phyloP scores from a whole-genome alignment of 345 rosid genomes.

The Conringia planisiliqua region DNA sequence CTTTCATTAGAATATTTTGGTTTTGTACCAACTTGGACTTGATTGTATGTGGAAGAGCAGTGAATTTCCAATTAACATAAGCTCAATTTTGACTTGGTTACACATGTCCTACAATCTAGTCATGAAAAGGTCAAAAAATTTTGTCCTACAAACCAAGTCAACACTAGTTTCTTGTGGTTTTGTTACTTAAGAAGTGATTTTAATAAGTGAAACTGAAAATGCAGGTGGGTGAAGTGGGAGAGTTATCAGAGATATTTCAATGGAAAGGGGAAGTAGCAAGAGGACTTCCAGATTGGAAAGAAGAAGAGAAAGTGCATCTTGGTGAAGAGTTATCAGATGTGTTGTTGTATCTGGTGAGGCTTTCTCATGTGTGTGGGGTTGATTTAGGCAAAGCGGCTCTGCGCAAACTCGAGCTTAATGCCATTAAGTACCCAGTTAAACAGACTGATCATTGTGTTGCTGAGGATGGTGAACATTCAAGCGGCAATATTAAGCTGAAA shows the following conservation, averaged over 20 bases:
- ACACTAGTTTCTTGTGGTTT: not conserved
- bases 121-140: not conserved
- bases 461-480: constrained; percentile 20
- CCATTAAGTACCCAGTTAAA: constrained; percentile 70
- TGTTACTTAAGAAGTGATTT: not conserved
- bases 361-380: constrained; percentile 76
- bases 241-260: constrained; percentile 88
- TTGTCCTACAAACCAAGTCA: not conserved
- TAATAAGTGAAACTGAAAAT: not conserved
- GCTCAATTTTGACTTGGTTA: not conserved
- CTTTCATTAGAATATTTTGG: not conserved
- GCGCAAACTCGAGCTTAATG: constrained; percentile 72
- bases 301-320: constrained; percentile 74
- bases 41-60: not conserved
- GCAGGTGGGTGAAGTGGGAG: constrained; percentile 95
- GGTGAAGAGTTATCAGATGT: constrained; percentile 96
- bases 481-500: not conserved
- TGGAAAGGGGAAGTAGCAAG: constrained; percentile 94
- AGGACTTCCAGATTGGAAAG: constrained; percentile 84
- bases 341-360: constrained; percentile 79
- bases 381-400: constrained; percentile 83
- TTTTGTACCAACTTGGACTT: not conserved
- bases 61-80: not conserved
- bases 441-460: constrained; percentile 5
- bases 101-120: not conserved